Conservation (phyloP, 2,329 filamentous ascomycete species). For the Cordyceps cicadae region DNA sequence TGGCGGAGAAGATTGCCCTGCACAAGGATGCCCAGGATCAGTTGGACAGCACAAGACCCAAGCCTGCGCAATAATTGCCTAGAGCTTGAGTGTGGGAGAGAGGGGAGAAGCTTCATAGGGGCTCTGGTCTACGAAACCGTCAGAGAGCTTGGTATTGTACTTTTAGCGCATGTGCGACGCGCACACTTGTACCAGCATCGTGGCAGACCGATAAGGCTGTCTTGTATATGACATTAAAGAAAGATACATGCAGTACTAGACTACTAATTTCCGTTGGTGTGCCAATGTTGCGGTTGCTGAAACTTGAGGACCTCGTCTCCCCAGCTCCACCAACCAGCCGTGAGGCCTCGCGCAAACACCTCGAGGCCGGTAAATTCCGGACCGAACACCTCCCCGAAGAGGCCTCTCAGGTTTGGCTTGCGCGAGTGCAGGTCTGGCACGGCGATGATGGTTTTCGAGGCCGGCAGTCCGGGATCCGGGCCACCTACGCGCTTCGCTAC, state of each 20-base stretch:
- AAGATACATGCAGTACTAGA: not conserved
- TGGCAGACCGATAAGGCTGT: conserved; percentile 4
- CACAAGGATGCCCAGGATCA: conserved; percentile 1
- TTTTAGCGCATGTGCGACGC: conserved; percentile 11
- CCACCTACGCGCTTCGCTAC: conserved; percentile 41
- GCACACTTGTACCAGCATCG: conserved; percentile 12
- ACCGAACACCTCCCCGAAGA: conserved; percentile 50
- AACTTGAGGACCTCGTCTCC: conserved; percentile 66
- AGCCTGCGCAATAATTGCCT: conserved; percentile 1
- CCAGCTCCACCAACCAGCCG: conserved; percentile 71
- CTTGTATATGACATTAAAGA: conserved; percentile 18
- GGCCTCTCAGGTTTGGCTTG: conserved; percentile 60
- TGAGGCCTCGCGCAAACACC: conserved; percentile 67
- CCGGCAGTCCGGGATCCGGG: conserved; percentile 19
- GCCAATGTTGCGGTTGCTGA: conserved; percentile 51
- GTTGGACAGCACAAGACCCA: not conserved
- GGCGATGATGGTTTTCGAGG: conserved; percentile 51
- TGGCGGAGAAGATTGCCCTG: conserved; percentile 16
- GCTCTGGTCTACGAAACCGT: not conserved
- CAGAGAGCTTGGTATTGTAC: conserved; percentile 7
- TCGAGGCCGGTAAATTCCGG: conserved; percentile 54
- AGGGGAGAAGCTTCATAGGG: not conserved
- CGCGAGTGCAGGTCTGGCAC: conserved; percentile 72
- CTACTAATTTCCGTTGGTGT: not conserved
- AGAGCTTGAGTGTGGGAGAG: not conserved